phyloP scores from a whole-genome alignment of 1,284 basidiomycete genomes.

The Phellopilus nigrolimitatus region DNA sequence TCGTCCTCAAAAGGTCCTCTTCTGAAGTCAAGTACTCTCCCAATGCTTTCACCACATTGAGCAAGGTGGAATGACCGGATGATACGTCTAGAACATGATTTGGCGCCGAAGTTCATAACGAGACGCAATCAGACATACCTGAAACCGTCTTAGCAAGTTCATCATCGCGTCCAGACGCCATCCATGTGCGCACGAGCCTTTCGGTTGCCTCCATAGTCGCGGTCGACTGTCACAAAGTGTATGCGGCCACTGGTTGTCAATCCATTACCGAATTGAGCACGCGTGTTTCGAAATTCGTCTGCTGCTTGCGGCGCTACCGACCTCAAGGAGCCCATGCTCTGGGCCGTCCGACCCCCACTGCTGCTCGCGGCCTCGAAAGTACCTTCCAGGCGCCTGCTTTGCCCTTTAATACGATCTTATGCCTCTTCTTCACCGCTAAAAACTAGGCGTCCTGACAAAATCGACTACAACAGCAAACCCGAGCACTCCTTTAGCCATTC shows the following conservation, averaged over 20 bases:
- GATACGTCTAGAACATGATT: conserved; percentile 54
- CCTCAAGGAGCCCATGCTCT: conserved; percentile 11
- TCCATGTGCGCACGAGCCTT: conserved; percentile 68
- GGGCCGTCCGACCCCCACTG: neutral
- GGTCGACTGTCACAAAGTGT: conserved; percentile 8
- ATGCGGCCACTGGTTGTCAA: too few species aligned
- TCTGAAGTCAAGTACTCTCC: conserved; percentile 86
- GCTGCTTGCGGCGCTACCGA: neutral
- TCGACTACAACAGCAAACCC: conserved; percentile 59
- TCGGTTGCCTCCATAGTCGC: conserved; percentile 37
- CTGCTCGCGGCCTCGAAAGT: neutral
- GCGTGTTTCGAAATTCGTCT: neutral
- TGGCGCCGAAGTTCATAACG: conserved; percentile 1
- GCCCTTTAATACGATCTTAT: neutral
- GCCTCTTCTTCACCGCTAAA: conserved; percentile 1
- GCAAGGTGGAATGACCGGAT: conserved; percentile 53
- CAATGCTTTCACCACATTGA: conserved; percentile 82
- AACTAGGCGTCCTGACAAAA: conserved; percentile 39
- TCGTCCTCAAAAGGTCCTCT: conserved; percentile 71
- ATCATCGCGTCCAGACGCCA: conserved; percentile 55
- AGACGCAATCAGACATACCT: conserved; percentile 38
- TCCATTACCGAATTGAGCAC: conserved; percentile 9
- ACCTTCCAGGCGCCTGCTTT: neutral
- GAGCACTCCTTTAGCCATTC: conserved; percentile 39
- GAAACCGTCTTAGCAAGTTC: conserved; percentile 57